phyloP scores from a whole-genome alignment of 352 stramenopile species.

The Aphanomyces euteiches region DNA sequence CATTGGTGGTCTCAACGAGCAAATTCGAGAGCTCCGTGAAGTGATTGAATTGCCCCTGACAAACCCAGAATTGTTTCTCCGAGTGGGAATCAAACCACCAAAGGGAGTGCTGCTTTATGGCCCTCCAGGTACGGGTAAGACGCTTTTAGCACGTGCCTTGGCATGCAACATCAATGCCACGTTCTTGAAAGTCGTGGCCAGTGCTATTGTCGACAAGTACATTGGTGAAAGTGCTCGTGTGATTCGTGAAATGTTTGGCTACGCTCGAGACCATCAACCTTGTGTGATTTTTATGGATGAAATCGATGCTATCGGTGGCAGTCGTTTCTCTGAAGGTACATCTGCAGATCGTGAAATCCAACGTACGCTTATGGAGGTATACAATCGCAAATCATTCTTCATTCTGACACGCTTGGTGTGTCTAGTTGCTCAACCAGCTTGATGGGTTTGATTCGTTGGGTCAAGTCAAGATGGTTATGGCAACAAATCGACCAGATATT shows the following conservation, averaged over 20 bases:
- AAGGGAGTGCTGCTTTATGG: constrained; percentile 98
- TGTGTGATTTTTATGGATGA: constrained; percentile 99
- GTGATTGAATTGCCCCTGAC: constrained; percentile 99
- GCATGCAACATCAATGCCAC: constrained; percentile 99
- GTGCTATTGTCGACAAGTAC: constrained; percentile 99
- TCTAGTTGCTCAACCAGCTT: constrained; percentile 96
- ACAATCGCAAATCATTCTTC: background rate
- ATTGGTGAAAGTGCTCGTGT: constrained; percentile 99
- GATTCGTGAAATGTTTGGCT: constrained; percentile 99
- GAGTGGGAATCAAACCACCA: constrained; percentile 97
- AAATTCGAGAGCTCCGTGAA: constrained; percentile 96
- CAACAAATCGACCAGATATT: constrained; percentile 99
- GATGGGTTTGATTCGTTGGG: constrained; percentile 99
- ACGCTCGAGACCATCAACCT: constrained; percentile 95
- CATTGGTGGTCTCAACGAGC: constrained; percentile 98
- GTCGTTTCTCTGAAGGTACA: constrained; percentile 96
- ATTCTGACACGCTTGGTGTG: background rate
- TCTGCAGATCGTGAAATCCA: constrained; percentile 98
- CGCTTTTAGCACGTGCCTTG: constrained; percentile 95
- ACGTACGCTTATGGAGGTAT: constrained; percentile 96
- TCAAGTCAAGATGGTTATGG: constrained; percentile 99
- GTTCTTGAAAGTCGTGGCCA: constrained; percentile 99
- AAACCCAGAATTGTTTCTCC: constrained; percentile 98
- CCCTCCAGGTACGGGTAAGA: constrained; percentile 99
- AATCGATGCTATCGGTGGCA: constrained; percentile 99